Conservation (phyloP, 768 basidiomycete species). For the Lentinula boryana region DNA sequence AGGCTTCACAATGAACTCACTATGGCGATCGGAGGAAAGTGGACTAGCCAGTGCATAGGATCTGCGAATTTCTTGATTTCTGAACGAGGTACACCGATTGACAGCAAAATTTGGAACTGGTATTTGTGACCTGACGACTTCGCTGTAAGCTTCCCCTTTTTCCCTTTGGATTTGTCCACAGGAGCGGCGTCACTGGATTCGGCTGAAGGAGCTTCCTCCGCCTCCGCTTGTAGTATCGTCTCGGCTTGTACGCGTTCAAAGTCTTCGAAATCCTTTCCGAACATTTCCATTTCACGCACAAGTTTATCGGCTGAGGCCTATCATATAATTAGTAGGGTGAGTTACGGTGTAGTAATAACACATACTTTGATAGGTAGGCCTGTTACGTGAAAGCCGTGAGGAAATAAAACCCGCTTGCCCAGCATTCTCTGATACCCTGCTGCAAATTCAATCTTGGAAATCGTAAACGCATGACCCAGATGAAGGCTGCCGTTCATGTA, state of each 20-base stretch:
- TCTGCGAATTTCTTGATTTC: constrained; percentile 98
- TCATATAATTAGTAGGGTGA: not conserved
- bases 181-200: constrained; percentile 33
- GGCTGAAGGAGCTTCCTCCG: constrained; percentile 34
- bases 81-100: constrained; percentile 78
- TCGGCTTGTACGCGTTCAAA: constrained; percentile 45
- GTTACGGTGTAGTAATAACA: not conserved
- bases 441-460: constrained; percentile 96
- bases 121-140: constrained; percentile 93
- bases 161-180: constrained; percentile 67
- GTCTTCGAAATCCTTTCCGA: constrained; percentile 82
- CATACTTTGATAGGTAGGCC: constrained; percentile 99
- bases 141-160: constrained; percentile 91
- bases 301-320: constrained; percentile 98
- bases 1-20: constrained; percentile 32
- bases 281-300: constrained; percentile 93
- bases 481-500: constrained; percentile 99
- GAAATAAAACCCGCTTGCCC: constrained; percentile 92
- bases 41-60: constrained; percentile 85
- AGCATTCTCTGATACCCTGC: constrained; percentile 94
- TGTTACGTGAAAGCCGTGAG: constrained; percentile 96
- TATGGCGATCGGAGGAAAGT: constrained; percentile 94
- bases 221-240: constrained; percentile 37
- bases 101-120: constrained; percentile 99
- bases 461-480: constrained; percentile 95